Evolutionary conservation across 257 asterid species (phyloP), one percentile per base, ranked within the genome.

Genomic region (Solanum megistacrolobum): DNA sequence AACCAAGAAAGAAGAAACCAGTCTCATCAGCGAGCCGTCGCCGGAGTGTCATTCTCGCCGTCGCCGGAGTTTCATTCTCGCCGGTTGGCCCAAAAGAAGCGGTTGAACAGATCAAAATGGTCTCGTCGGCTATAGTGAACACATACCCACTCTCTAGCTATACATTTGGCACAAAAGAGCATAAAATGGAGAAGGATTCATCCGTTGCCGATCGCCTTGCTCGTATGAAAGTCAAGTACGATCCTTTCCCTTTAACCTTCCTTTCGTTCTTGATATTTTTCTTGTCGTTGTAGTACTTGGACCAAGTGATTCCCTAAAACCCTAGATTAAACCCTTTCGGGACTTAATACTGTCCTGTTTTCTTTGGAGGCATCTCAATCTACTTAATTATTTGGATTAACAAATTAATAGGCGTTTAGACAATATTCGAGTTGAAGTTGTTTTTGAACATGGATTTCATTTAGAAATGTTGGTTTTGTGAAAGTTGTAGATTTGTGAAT

Each of bases 131-230:
- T 88, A 92, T 96, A 38, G 97, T 96, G 52, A 93, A 94, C 86
- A 93, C 96, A 1, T 94, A 96, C 81, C 97, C 98, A 16, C 92
- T 95, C 6, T 93, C 99, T 21, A 95, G 96, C 90, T 96, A 96
- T 92, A 95, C 94, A 23, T 95, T 94, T 89, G 98, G 96, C 32
- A 93, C 95, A 55, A 96, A 96, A 88, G 99, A 95, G 91, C 98
- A 98, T 20, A 96, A 95, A 89, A 93, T 94, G 98, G 98, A 94
- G 92, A 96, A 94, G 89, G 98, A 95, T 90, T 90, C 96, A 84
- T 95, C 98, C 88, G 95, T 95, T 82, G 96, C 96, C 88, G 98
- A 96, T 90, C 98, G 98, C 87, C 98, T 95, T 85, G 98, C 98
- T 76, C 98, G 98, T 68, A 96, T 96, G 99, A 95, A 95, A 93